Percentiles rank a stretch among this genome's conserved stretches.
phyloP scores from a whole-genome alignment of 371 early-diverging fungal genomes.

The Coemansia sp. region DNA sequence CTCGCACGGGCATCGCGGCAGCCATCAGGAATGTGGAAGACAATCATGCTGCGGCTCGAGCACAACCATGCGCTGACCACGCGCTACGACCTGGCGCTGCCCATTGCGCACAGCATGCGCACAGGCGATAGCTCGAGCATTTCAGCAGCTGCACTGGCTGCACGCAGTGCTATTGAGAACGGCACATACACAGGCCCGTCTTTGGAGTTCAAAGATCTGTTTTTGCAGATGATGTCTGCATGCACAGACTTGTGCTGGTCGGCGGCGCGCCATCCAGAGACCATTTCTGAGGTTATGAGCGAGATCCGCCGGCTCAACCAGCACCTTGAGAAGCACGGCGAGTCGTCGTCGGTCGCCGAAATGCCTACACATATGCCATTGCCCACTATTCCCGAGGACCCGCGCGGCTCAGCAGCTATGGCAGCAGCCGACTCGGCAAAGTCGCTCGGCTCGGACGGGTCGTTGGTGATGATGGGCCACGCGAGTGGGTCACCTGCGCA shows the following conservation, averaged over 20 bases:
- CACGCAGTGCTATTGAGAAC: constrained; percentile 24
- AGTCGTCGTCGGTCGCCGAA: neutral
- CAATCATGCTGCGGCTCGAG: constrained; percentile 48
- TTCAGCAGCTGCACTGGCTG: constrained; percentile 34
- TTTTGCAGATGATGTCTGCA: constrained; percentile 42
- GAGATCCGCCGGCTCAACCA: constrained; percentile 46
- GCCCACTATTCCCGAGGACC: constrained; percentile 25
- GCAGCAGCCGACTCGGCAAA: neutral
- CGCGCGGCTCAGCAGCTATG: neutral
- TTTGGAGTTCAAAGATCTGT: constrained; percentile 44
- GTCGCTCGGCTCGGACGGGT: constrained; percentile 10
- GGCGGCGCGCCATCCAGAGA: constrained; percentile 44
- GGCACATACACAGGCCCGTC: constrained; percentile 37
- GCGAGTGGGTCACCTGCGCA: constrained; percentile 15
- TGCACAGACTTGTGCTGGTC: constrained; percentile 50
- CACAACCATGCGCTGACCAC: constrained; percentile 49
- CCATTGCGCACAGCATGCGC: constrained; percentile 10
- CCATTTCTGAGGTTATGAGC: constrained; percentile 44
- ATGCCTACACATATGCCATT: neutral
- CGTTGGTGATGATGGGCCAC: constrained; percentile 36
- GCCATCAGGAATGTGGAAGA: constrained; percentile 51
- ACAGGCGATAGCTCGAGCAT: constrained; percentile 45
- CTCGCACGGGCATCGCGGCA: constrained; percentile 51
- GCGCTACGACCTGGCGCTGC: constrained; percentile 33
- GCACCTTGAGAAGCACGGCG: constrained; percentile 30